Evolutionary conservation across 2,329 filamentous ascomycete genomes (phyloP).

Genomic region (Phialemoniopsis sp.): DNA sequence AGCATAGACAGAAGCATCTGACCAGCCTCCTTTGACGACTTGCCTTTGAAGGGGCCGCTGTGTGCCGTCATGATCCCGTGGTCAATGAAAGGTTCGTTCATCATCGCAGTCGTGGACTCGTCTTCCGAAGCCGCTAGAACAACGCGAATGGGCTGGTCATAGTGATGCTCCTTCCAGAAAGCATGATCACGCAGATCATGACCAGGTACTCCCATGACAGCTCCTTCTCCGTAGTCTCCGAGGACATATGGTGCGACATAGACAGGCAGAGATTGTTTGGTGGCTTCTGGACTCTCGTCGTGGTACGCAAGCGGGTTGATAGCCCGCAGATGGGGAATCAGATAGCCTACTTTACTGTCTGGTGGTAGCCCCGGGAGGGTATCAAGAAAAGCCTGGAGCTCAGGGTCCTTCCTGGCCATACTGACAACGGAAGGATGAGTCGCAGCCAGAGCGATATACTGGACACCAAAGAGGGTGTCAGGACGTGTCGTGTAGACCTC

Average conservation of each 20-base stretch:
- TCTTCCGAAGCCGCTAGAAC: constrained; percentile 55
- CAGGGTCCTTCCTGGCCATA: constrained; percentile 54
- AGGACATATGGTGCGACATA: constrained; percentile 84
- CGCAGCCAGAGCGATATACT: constrained; percentile 76
- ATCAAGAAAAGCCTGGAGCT: constrained; percentile 64
- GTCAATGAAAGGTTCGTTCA: constrained; percentile 54
- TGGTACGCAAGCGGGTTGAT: constrained; percentile 62
- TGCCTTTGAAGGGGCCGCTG: constrained; percentile 61
- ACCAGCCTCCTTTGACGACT: constrained; percentile 59
- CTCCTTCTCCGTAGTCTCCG: constrained; percentile 80
- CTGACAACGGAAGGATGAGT: constrained; percentile 64
- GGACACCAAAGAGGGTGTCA: constrained; percentile 82
- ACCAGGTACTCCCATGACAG: constrained; percentile 87
- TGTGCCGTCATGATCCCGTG: constrained; percentile 65
- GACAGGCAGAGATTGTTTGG: constrained; percentile 60
- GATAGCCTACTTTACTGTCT: constrained; percentile 64
- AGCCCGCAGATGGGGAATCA: constrained; percentile 56
- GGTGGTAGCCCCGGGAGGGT: constrained; percentile 50
- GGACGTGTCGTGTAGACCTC: constrained; percentile 81
- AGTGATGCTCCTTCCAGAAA: constrained; percentile 73
- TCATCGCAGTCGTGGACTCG: constrained; percentile 35
- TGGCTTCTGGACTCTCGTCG: constrained; percentile 41
- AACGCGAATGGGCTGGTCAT: constrained; percentile 53
- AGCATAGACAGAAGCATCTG: constrained; percentile 55
- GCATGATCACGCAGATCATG: constrained; percentile 75